Percentiles rank a stretch among this genome's conserved stretches.
Evolutionary conservation across 495 filamentous ascomycete species (phyloP).

Genomic region (Beverwykella pulmonaria): DNA sequence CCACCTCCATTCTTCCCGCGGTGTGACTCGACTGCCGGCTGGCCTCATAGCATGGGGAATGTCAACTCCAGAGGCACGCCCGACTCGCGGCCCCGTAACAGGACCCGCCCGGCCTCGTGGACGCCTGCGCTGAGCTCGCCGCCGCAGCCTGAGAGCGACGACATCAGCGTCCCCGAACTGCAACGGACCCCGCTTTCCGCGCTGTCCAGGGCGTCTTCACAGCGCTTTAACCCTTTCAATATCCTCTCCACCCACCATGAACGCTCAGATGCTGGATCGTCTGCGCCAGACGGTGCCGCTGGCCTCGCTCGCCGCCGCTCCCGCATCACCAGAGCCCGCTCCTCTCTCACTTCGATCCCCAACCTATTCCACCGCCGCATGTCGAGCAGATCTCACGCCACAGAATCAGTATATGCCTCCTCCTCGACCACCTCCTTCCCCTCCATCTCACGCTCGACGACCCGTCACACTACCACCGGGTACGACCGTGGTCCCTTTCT

Average conservation of each 20-base stretch:
- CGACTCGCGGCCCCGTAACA: slow-evolving; percentile 11
- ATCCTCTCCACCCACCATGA: slow-evolving; percentile 25
- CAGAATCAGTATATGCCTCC: slow-evolving; percentile 23
- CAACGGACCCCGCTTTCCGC: slow-evolving; percentile 6
- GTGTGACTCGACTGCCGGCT: slow-evolving; percentile 9
- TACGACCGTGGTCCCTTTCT: slow-evolving; percentile 29
- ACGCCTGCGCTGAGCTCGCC: slow-evolving; percentile 13
- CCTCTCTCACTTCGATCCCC: slow-evolving; percentile 38
- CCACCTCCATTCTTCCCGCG: slow-evolving; percentile 9
- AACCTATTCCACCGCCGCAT: slow-evolving; percentile 32
- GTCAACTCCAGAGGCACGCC: slow-evolving; percentile 34
- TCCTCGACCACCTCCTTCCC: slow-evolving; percentile 20
- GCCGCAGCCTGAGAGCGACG: slow-evolving; percentile 1
- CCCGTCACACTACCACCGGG: slow-evolving; percentile 18
- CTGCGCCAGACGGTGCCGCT: slow-evolving; percentile 14
- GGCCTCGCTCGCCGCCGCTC: slow-evolving; percentile 33
- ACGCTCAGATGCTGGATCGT: slow-evolving; percentile 35
- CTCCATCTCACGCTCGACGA: slow-evolving; percentile 20
- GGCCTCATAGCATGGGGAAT: slow-evolving; percentile 31
- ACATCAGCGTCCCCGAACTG: slow-evolving; percentile 20
- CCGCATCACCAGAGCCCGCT: slow-evolving; percentile 34
- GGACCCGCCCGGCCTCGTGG: slow-evolving; percentile 33
- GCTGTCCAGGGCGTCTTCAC: slow-evolving; percentile 6
- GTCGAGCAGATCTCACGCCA: slow-evolving; percentile 17
- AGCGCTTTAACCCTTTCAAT: slow-evolving; percentile 27